phyloP scores from a whole-genome alignment of 768 basidiomycete genomes.

The Cystofilobasidium capitatum region DNA sequence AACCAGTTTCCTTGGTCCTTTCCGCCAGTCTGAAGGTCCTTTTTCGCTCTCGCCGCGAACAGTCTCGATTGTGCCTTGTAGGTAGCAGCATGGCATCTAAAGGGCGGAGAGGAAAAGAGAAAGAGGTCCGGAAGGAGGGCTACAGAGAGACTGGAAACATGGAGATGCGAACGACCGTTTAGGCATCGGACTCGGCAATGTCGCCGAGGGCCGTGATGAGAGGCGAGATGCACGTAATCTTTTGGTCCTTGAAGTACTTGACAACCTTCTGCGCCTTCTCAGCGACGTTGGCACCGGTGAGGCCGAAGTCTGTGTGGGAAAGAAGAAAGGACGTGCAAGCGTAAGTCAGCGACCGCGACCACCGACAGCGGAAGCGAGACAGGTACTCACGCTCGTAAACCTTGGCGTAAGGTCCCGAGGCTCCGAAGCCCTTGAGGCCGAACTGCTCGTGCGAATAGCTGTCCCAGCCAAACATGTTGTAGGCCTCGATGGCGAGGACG shows the following conservation, averaged over 20 bases:
- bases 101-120: too few relatives aligned
- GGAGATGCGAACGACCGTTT: neutral
- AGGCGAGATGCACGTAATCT: conserved; percentile 37
- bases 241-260: conserved; percentile 65
- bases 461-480: conserved; percentile 70
- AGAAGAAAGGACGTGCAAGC: too few relatives aligned
- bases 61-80: too few relatives aligned
- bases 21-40: too few relatives aligned
- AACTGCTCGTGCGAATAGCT: conserved; percentile 75
- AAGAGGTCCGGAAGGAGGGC: too few relatives aligned
- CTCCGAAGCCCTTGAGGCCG: conserved; percentile 60
- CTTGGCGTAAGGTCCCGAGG: conserved; percentile 79
- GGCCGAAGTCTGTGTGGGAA: conserved; percentile 38
- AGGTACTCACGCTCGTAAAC: conserved; percentile 83
- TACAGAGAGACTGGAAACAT: too few relatives aligned
- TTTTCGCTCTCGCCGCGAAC: too few relatives aligned
- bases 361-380: too few relatives aligned
- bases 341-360: neutral
- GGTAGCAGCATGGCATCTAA: too few relatives aligned
- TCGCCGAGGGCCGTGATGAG: conserved; percentile 37
- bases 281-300: conserved; percentile 49
- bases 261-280: conserved; percentile 74
- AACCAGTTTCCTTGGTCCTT: too few relatives aligned
- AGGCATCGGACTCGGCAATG: conserved; percentile 11
- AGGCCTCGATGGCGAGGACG: conserved; percentile 79